Evolutionary conservation across 2,329 filamentous ascomycete genomes (phyloP).

Genomic region (Hyphodiscus sp.): DNA sequence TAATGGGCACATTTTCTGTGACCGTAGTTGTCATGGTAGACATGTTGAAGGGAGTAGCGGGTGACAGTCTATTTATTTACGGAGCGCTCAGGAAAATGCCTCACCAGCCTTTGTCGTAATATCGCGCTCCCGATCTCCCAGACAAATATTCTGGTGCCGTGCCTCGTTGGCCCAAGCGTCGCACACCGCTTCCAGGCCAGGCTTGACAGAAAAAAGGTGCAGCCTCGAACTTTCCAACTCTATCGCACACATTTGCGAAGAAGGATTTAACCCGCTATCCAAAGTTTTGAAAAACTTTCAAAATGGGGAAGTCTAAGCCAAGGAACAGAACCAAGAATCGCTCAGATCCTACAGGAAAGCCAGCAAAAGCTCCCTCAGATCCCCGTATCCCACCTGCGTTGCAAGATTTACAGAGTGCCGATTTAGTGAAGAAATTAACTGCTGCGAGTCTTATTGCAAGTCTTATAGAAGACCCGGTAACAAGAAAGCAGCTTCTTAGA

Average conservation of each 20-base stretch:
- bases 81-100: slow-evolving; percentile 8
- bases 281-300: slow-evolving; percentile 6
- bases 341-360: slow-evolving; percentile 49
- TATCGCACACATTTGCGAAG: not conserved
- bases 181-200: not conserved
- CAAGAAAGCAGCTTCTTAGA: slow-evolving; percentile 57
- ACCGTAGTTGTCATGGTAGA: slow-evolving; percentile 39
- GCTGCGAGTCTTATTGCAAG: slow-evolving; percentile 55
- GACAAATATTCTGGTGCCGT: too few species aligned
- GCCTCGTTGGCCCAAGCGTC: too few species aligned
- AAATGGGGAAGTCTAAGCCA: slow-evolving; percentile 53
- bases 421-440: slow-evolving; percentile 51
- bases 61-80: not conserved
- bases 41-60: slow-evolving; percentile 16
- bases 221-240: not conserved
- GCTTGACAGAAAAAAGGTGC: not conserved
- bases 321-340: slow-evolving; percentile 46
- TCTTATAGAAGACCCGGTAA: slow-evolving; percentile 54
- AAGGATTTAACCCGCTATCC: not conserved
- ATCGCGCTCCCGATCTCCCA: not conserved
- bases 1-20: slow-evolving; percentile 56
- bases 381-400: slow-evolving; percentile 60
- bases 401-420: slow-evolving; percentile 51
- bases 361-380: slow-evolving; percentile 54
- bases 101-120: slow-evolving; percentile 1